phyloP scores from a whole-genome alignment of 345 rosid genomes.

The Acer campestre region DNA sequence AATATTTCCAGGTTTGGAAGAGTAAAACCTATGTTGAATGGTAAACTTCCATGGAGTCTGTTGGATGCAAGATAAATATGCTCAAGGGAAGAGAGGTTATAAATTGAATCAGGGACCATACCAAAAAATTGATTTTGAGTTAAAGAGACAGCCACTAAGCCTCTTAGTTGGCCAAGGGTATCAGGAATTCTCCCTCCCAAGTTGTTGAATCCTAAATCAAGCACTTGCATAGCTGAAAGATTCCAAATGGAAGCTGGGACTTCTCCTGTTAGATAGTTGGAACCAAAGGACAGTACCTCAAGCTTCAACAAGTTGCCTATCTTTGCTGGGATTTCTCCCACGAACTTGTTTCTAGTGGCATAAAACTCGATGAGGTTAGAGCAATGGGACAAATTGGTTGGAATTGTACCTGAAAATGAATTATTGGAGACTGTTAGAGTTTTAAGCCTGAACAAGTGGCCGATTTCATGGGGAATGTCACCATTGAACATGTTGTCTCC shows the following conservation, averaged over 20 bases:
- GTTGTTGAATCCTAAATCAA: fast-evolving
- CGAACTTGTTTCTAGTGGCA: neutral
- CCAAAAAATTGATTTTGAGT: neutral
- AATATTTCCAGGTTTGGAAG: constrained; percentile 18
- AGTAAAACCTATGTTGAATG: neutral
- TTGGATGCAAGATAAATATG: fast-evolving
- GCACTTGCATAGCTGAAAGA: neutral
- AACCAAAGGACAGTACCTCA: no score
- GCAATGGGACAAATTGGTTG: constrained; percentile 21
- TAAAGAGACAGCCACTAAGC: fast-evolving
- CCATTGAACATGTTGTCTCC: neutral
- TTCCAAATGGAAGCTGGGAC: constrained; percentile 11
- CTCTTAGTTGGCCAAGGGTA: neutral
- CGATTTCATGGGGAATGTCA: constrained; percentile 21
- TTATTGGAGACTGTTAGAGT: neutral
- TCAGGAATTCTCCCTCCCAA: constrained; percentile 10
- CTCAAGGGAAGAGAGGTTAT: constrained; percentile 10
- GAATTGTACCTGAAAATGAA: constrained; percentile 12
- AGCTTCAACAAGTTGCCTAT: constrained; percentile 21
- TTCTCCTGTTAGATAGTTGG: no score
- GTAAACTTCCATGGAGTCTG: constrained; percentile 23
- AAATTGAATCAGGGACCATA: constrained; percentile 22
- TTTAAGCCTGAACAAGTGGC: constrained; percentile 10
- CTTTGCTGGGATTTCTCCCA: constrained; percentile 15
- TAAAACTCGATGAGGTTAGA: neutral